A percentile compares a stretch with the other conserved stretches of the same genome.
Evolutionary conservation across 2,329 filamentous ascomycete genomes (phyloP).

Genomic region (Nectriaceae sp.): DNA sequence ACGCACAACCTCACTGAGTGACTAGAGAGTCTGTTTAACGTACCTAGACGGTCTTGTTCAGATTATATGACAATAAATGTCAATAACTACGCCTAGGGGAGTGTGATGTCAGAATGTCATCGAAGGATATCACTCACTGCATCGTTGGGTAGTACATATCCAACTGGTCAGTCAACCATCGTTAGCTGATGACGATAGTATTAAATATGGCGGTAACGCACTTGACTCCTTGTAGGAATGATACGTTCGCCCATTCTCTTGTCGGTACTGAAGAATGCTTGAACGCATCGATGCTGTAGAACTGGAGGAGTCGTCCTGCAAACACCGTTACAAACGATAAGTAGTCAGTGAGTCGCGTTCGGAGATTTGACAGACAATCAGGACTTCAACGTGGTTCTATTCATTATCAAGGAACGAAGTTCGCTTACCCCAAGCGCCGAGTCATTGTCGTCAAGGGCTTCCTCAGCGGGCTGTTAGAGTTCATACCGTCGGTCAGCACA

Average conservation of each 20-base stretch:
- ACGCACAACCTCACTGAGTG: no score
- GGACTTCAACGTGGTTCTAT: background rate
- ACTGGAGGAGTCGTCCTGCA: constrained; percentile 27
- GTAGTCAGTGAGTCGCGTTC: background rate
- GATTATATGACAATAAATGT: constrained; percentile 22
- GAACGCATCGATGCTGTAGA: constrained; percentile 36
- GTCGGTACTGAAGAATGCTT: constrained; percentile 38
- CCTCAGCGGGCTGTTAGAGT: no score
- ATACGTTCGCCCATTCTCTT: constrained; percentile 42
- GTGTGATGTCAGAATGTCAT: no score
- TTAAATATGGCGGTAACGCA: constrained; percentile 1
- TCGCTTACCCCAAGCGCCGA: background rate
- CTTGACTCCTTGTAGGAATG: constrained; percentile 35
- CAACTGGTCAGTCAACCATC: constrained; percentile 9
- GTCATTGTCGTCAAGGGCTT: no score
- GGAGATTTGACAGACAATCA: background rate
- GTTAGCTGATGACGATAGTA: background rate
- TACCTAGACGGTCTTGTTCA: constrained; percentile 35
- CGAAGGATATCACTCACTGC: constrained; percentile 16
- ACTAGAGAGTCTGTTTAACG: background rate
- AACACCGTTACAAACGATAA: background rate
- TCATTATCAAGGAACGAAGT: background rate
- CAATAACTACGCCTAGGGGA: no score
- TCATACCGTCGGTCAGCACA: no score
- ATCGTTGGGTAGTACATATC: constrained; percentile 34